Percentiles rank a stretch among this genome's conserved stretches.
phyloP scores from a whole-genome alignment of 2,329 filamentous ascomycete genomes.

The Rhynchosporium agropyri region DNA sequence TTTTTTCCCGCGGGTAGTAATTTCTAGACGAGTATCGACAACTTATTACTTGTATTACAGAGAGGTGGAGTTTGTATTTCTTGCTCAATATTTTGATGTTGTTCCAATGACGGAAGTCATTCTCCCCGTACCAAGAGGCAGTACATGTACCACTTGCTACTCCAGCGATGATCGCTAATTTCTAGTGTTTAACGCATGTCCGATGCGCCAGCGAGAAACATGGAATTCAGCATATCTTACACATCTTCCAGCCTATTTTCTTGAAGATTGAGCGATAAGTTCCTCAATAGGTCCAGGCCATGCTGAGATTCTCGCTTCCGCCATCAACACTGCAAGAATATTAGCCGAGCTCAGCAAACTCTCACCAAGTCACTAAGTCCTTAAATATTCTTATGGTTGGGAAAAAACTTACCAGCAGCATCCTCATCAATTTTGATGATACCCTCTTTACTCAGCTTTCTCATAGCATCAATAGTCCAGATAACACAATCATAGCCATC shows the following conservation, averaged over 20 bases:
- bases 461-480: constrained; percentile 33
- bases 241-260: background rate
- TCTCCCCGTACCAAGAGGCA: too few relatives aligned
- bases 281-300: constrained; percentile 7
- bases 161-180: background rate
- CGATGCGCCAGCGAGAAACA: too few relatives aligned
- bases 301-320: background rate
- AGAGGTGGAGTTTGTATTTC: too few relatives aligned
- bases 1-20: too few relatives aligned
- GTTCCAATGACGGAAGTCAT: too few relatives aligned
- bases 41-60: too few relatives aligned
- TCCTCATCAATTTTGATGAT: constrained; percentile 21
- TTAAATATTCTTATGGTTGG: too few relatives aligned
- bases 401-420: background rate
- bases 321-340: background rate
- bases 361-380: too few relatives aligned
- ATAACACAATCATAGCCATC: constrained; percentile 36
- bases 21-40: too few relatives aligned
- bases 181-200: background rate
- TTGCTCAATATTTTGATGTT: too few relatives aligned
- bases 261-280: background rate
- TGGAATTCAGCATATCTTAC: too few relatives aligned
- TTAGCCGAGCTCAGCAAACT: background rate
- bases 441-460: constrained; percentile 22
- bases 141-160: too few relatives aligned